Base-by-base conservation (phyloP, 352 stramenopile genomes). In the Phytopythium chamaehyphon region DNA sequence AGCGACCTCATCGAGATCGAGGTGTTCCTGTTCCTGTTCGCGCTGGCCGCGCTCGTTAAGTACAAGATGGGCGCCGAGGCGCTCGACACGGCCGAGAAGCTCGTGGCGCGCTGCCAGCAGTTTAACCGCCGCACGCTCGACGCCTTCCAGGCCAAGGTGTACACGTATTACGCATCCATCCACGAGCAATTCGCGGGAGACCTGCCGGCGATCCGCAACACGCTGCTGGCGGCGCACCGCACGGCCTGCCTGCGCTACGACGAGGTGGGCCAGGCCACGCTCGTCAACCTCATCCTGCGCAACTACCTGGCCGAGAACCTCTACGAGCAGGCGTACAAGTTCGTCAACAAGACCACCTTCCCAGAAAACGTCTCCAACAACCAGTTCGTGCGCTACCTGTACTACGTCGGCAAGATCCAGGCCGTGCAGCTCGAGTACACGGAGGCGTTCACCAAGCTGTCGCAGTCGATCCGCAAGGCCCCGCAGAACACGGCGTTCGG, bases 341-440 rank as follows among this genome's bases (percentile, higher is more conserved):
- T 98, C 47, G 83, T 96, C 38, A 89, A 64, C 47, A 95, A 96
- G 75, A 92, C 88, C 19, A 82, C 72, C 31, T 96, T 96, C 51
- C 87, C 89, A 0, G 86, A 96, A 55, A 82, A 72, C 7, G 89
- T 95, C 19, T 98, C 89, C n/a, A 99, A 99, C 82, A 99, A 99
- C 71, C 96, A 99, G 79, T 95, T 98, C 54, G 96, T 98, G 58
- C 88, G 97, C 33, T 98, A 98, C 64, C 64, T 99, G 51, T 99
- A 98, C 70, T 98, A 99, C 66, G 82, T 92, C 15, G 83, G 95
- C 56, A 91, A 97, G 40, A 97, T 99, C 51, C 88, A 98, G 61
- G 95, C 97, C 14, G 74, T 99, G 36, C 88, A 98, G 58, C 83
- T 99, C 24, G 96, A 99, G 76, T 99, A 99, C 76, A 98, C 96